These are phyloP conservation scores for Calonectria hongkongensis DNA, from an alignment of 2,329 filamentous ascomycete genomes.

Conservation along the genomic window DNA sequence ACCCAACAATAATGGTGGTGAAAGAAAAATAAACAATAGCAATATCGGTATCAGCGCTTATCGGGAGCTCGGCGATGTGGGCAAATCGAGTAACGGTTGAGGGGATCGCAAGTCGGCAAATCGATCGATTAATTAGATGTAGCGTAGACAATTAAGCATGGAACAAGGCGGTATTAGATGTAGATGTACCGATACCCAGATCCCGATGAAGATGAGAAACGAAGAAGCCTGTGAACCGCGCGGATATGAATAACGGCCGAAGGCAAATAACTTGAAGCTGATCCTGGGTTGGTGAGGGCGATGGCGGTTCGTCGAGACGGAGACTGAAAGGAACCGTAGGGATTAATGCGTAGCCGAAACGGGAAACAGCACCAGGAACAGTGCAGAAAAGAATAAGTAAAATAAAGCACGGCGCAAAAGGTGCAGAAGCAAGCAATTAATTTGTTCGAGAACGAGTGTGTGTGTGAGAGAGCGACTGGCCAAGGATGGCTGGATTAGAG, in stretches of 20 bases:
- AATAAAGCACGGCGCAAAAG: constrained; percentile 29
- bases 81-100: constrained; percentile 47
- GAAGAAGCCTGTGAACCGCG: constrained; percentile 26
- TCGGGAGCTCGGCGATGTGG: constrained; percentile 41
- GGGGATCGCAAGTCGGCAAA: constrained; percentile 35
- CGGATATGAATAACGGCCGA: constrained; percentile 2
- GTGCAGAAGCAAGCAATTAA: constrained; percentile 42
- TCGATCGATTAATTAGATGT: constrained; percentile 39
- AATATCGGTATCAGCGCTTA: constrained; percentile 26
- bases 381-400: constrained; percentile 35
- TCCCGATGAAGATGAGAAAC: neutral
- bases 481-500: constrained; percentile 53
- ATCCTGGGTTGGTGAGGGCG: neutral
- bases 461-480: constrained; percentile 54
- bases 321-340: constrained; percentile 39
- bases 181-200: constrained; percentile 8
- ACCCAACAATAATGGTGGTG: neutral
- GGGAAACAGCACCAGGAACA: constrained; percentile 33
- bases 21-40: constrained; percentile 5
- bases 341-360: constrained; percentile 43
- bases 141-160: constrained; percentile 43
- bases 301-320: neutral
- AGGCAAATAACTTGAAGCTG: neutral
- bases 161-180: constrained; percentile 40
- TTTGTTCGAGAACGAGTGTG: constrained; percentile 48